Percentiles rank a stretch among this genome's conserved stretches.
Conservation (phyloP, 1,284 basidiomycete species). For the Sparassis latifolia region DNA sequence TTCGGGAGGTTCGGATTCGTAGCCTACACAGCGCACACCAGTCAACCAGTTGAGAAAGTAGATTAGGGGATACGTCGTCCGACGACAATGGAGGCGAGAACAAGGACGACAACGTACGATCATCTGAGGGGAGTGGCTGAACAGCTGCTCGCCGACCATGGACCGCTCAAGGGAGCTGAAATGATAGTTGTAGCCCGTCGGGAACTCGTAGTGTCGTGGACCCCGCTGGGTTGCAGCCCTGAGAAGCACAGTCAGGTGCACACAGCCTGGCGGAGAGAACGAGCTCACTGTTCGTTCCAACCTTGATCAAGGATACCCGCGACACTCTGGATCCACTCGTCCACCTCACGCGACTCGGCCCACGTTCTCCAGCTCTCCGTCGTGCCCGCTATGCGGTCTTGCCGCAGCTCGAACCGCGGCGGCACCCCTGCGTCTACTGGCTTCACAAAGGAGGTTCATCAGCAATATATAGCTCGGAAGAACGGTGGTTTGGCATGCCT, state of each 20-base stretch:
- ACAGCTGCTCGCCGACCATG: constrained; percentile 85
- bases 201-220: constrained; percentile 85
- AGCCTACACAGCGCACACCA: constrained; percentile 30
- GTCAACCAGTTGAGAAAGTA: not conserved
- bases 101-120: constrained; percentile 44
- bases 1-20: constrained; percentile 66
- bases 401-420: constrained; percentile 63
- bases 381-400: constrained; percentile 69
- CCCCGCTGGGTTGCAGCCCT: constrained; percentile 51
- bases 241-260: not conserved
- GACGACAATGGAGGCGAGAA: not conserved
- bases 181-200: constrained; percentile 85
- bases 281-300: constrained; percentile 79
- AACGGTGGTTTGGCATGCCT: constrained; percentile 29
- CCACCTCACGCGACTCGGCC: constrained; percentile 83
- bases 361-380: constrained; percentile 78
- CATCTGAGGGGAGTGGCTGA: constrained; percentile 69
- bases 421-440: constrained; percentile 52
- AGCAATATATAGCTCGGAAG: not conserved
- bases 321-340: constrained; percentile 90
- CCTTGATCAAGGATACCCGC: constrained; percentile 80
- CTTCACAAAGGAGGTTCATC: constrained; percentile 30
- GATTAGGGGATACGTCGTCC: not conserved
- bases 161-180: constrained; percentile 78
- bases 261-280: not conserved